These are phyloP conservation scores for Colletotrichum navitas DNA, from an alignment of 2,329 filamentous ascomycete genomes.

Conservation along the genomic window DNA sequence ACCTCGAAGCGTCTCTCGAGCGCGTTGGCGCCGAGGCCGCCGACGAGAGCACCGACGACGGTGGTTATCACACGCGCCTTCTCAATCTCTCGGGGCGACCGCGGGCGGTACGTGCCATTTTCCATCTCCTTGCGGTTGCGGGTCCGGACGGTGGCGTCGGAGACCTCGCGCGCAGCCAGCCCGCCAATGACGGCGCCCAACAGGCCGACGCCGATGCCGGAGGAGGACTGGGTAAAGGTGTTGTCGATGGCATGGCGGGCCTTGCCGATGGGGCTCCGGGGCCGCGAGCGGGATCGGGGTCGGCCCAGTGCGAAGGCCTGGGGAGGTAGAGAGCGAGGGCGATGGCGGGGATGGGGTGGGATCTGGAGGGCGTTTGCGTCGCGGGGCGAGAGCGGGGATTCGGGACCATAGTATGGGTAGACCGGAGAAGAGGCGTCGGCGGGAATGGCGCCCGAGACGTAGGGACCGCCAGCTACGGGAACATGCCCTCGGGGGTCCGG, in stretches of 20 bases:
- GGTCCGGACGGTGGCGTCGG: conserved; percentile 55
- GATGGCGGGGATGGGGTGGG: conserved; percentile 16
- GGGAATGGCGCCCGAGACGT: conserved; percentile 29
- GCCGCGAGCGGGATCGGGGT: conserved; percentile 46
- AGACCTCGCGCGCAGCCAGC: conserved; percentile 63
- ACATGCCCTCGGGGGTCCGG: conserved; percentile 19
- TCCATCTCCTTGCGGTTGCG: conserved; percentile 40
- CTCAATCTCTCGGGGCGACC: conserved; percentile 45
- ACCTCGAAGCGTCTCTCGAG: conserved; percentile 59
- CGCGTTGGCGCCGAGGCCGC: conserved; percentile 67
- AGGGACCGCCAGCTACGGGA: conserved; percentile 20
- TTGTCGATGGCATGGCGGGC: conserved; percentile 58
- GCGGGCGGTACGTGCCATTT: conserved; percentile 30
- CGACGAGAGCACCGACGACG: conserved; percentile 66
- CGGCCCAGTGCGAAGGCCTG: conserved; percentile 29
- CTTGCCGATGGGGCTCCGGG: conserved; percentile 54
- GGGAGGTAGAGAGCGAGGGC: conserved; percentile 43
- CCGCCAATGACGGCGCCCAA: conserved; percentile 68
- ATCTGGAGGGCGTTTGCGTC: conserved; percentile 24
- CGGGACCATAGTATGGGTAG: conserved; percentile 22
- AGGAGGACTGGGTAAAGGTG: conserved; percentile 62
- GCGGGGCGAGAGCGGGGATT: conserved; percentile 21
- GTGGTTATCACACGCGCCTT: conserved; percentile 60
- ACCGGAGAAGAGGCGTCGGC: conserved; percentile 5
- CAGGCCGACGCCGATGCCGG: conserved; percentile 64